These are phyloP conservation scores for Lathyrus tuberosus DNA, from an alignment of 306 rosid species.

Conservation along the genomic window DNA sequence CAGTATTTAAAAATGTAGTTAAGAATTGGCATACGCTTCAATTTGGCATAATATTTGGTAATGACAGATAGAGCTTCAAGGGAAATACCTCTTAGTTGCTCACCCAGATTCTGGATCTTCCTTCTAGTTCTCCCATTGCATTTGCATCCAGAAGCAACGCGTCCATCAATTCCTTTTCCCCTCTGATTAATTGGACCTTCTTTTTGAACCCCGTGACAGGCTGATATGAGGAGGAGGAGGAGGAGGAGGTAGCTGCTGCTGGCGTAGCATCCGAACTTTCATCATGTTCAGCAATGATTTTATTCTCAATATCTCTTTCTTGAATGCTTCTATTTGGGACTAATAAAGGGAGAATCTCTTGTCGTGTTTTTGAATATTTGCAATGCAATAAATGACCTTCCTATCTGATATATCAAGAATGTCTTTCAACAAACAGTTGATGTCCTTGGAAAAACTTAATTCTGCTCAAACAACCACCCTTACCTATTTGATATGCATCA, in stretches of 20 bases:
- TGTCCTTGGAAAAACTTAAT: slow-evolving; percentile 12
- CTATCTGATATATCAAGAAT: neutral
- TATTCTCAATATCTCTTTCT: neutral
- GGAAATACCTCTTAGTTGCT: neutral
- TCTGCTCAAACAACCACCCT: neutral
- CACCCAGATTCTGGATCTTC: slow-evolving; percentile 21
- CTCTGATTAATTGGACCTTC: neutral
- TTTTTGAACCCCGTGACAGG: neutral
- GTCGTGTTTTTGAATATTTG: slow-evolving; percentile 16
- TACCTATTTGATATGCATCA: neutral
- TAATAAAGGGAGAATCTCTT: neutral
- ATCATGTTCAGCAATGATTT: neutral
- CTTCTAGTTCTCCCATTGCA: slow-evolving; percentile 10
- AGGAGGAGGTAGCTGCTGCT: too few species aligned
- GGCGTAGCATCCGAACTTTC: too few species aligned
- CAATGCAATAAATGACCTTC: slow-evolving; percentile 20
- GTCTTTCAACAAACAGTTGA: slow-evolving; percentile 1
- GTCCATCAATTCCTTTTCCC: slow-evolving; percentile 21
- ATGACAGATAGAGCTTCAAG: neutral
- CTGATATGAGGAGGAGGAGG: neutral
- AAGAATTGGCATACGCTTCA: neutral
- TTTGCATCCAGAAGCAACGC: slow-evolving; percentile 7
- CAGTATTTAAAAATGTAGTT: neutral
- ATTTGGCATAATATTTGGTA: neutral
- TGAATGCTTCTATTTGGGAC: neutral